Evolutionary conservation across 2,329 filamentous ascomycete genomes (phyloP), one percentile per base, ranked within the genome.

Genomic region (Xylariaceae sp.): DNA sequence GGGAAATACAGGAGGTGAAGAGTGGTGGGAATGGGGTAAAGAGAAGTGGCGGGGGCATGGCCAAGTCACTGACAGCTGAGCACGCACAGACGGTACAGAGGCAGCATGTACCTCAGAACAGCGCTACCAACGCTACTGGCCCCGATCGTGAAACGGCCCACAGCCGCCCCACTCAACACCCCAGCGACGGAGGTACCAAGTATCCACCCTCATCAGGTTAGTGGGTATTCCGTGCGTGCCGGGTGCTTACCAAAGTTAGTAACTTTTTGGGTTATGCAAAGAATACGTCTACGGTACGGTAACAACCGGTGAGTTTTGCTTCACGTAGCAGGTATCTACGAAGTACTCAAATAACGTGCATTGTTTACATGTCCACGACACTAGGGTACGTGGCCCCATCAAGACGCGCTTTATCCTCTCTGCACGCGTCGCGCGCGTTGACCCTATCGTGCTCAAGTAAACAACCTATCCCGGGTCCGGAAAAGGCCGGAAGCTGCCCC

Each of bases 21-120:
- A 60, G 7, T 44, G 52, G 50, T 53, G 61, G 58, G 48, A 63
- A 57, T 53, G 42, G 56, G 52, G 47, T 58, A 65, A 66, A 65
- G 62, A 53, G 44, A 60, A 66, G 64, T 66, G 64, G 64, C 63
- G 65, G 64, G 64, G 62, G 61, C 61, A 58, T 56, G 44, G 55
- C 57, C 60, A 64, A 58, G 60, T 64, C 62, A 64, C 58, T 61
- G 60, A 64, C 60, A 64, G 56, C 55, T 50, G 49, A 23, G 48
- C 54, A 62, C 55, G 60, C 59, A 56, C 35, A n/a, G 37, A 42
- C 9, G 37, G 37, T 9, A 42, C 23, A 30, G 23, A 13, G 37
- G 37, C 37, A 30, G 23, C 23, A 30, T 30, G 23, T 30, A 30
- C 37, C 11, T 42, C 37, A 42, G 37, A 10, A 13, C 51, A 51